phyloP scores from a whole-genome alignment of 345 rosid species.

The Lepidium africanum region DNA sequence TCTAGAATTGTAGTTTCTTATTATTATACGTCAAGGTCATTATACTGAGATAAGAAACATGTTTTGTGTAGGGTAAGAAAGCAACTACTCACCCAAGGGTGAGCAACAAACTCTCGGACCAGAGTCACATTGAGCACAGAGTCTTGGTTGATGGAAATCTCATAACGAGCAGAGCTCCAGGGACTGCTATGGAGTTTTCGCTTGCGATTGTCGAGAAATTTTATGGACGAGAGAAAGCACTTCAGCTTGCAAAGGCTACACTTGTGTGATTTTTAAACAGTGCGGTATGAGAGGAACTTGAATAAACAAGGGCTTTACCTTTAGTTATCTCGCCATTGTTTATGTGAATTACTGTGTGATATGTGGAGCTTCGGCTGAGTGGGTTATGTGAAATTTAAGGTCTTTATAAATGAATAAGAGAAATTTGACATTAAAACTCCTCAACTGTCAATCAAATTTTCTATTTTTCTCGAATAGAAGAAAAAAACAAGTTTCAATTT shows the following conservation, averaged over 20 bases:
- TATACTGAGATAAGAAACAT: conserved; percentile 1
- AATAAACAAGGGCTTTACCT: not conserved
- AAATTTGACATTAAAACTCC: too few relatives aligned
- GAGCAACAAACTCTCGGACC: conserved; percentile 69
- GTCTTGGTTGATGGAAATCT: conserved; percentile 92
- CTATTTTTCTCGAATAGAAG: too few relatives aligned
- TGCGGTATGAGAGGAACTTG: not conserved
- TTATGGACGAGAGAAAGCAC: conserved; percentile 61
- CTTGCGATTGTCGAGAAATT: conserved; percentile 85
- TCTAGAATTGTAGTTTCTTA: not conserved
- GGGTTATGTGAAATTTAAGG: not conserved
- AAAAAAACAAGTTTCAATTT: too few relatives aligned
- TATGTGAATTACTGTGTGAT: not conserved
- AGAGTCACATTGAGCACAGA: conserved; percentile 62
- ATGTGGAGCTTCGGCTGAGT: not conserved
- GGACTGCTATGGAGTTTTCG: conserved; percentile 82
- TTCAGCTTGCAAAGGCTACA: conserved; percentile 69
- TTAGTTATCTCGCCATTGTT: not conserved
- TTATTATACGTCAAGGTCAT: not conserved
- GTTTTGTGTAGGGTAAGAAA: conserved; percentile 68
- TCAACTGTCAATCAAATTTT: too few relatives aligned
- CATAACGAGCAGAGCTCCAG: conserved; percentile 90
- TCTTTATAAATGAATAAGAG: conserved; percentile 13
- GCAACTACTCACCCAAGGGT: conserved; percentile 74
- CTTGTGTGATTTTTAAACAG: conserved; percentile 28